These are phyloP conservation scores for Phaeosphaeria sp. DNA, from an alignment of 2,329 filamentous ascomycete genomes.

Conservation along the genomic window DNA sequence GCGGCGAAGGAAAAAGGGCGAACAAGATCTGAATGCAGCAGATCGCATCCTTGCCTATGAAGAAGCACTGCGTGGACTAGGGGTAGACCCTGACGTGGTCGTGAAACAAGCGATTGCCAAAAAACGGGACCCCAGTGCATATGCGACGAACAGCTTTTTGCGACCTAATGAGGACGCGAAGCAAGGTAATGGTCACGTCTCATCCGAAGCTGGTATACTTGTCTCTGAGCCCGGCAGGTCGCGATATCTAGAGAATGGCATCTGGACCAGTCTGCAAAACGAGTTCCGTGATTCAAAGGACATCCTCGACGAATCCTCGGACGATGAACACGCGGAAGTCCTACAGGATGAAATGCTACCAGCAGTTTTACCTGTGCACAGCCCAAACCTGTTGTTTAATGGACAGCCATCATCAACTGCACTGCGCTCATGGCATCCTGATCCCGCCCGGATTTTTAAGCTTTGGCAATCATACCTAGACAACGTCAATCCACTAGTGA, in stretches of 20 bases:
- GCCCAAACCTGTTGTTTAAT: conserved; percentile 28
- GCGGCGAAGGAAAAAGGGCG: conserved; percentile 34
- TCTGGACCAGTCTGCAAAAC: conserved; percentile 39
- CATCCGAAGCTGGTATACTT: conserved; percentile 24
- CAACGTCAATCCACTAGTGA: conserved; percentile 76
- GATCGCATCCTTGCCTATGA: conserved; percentile 39
- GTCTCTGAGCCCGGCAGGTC: conserved; percentile 36
- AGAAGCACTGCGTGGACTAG: conserved; percentile 32
- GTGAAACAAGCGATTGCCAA: conserved; percentile 17
- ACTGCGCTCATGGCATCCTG: conserved; percentile 61
- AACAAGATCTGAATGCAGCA: conserved; percentile 30
- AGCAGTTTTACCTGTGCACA: conserved; percentile 12
- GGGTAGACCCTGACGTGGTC: conserved; percentile 34
- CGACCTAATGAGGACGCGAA: background rate
- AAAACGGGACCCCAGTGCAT: background rate
- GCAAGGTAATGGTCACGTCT: background rate
- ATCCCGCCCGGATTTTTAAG: conserved; percentile 69
- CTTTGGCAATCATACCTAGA: conserved; percentile 79
- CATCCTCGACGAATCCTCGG: conserved; percentile 38
- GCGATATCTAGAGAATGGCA: conserved; percentile 39
- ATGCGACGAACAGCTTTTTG: conserved; percentile 10
- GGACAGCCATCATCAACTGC: conserved; percentile 10
- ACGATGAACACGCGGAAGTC: conserved; percentile 25
- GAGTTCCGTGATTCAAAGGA: conserved; percentile 39
- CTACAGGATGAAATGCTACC: background rate